A percentile compares a stretch with the other conserved stretches of the same genome.
phyloP scores from a whole-genome alignment of 768 basidiomycete species.

The Calocybe cyanea region DNA sequence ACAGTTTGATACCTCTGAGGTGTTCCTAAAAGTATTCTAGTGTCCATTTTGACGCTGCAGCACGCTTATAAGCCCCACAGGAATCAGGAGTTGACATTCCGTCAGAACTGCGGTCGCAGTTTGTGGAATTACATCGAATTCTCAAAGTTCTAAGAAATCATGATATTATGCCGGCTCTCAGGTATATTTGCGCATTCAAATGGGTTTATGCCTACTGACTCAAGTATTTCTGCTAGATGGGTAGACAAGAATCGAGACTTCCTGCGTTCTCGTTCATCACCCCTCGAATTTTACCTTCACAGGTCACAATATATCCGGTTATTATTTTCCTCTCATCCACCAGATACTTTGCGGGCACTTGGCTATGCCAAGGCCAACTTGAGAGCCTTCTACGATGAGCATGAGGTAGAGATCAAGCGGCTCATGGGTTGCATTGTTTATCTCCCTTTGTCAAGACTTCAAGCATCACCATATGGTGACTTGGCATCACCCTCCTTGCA shows the following conservation, averaged over 20 bases:
- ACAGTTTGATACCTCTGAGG: conserved; percentile 72
- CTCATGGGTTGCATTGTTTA: conserved; percentile 69
- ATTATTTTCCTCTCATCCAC: conserved; percentile 58
- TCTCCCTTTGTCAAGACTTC: conserved; percentile 63
- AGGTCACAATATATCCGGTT: conserved; percentile 87
- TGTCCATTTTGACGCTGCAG: background rate
- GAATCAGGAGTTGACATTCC: conserved; percentile 64
- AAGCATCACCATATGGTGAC: conserved; percentile 71
- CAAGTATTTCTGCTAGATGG: conserved; percentile 58
- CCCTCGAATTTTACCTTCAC: conserved; percentile 87
- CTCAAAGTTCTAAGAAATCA: conserved; percentile 60
- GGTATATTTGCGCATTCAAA: conserved; percentile 34
- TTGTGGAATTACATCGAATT: conserved; percentile 70
- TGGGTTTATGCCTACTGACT: conserved; percentile 1
- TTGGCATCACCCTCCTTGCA: conserved; percentile 70
- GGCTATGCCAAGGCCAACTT: conserved; percentile 71
- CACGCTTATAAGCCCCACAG: conserved; percentile 29
- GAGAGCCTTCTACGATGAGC: conserved; percentile 56
- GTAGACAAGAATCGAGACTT: conserved; percentile 60
- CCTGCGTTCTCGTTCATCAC: conserved; percentile 65
- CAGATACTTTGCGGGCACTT: conserved; percentile 57
- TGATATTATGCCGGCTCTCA: conserved; percentile 74
- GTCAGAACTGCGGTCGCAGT: conserved; percentile 46
- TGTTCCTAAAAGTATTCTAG: conserved; percentile 61
- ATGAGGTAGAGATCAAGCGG: conserved; percentile 62